Evolutionary conservation across 129 eudicot genomes (phyloP).

Genomic region (Kitagawia praeruptora): DNA sequence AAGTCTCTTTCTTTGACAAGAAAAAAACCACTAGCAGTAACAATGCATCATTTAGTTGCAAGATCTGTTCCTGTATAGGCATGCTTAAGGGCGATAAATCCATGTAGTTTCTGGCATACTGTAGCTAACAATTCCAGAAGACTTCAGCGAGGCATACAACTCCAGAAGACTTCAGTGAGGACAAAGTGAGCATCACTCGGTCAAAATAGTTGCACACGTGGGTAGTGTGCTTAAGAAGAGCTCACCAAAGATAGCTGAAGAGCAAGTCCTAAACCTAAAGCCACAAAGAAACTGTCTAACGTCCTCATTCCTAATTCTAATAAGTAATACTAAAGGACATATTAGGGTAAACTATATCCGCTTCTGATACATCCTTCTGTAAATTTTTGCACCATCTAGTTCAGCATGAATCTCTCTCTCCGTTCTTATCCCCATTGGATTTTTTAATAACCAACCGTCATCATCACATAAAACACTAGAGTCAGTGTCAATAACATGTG

Average conservation of each 20-base stretch:
- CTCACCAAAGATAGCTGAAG: neutral
- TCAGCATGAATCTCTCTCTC: slow-evolving; percentile 96
- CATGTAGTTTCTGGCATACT: neutral
- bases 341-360: slow-evolving; percentile 9
- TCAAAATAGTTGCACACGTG: neutral
- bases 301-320: too few species aligned
- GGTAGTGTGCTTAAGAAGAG: neutral
- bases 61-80: neutral
- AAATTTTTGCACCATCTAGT: slow-evolving; percentile 75
- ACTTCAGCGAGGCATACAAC: neutral
- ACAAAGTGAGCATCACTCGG: neutral
- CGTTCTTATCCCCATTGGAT: slow-evolving; percentile 91
- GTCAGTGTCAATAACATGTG: slow-evolving; percentile 31
- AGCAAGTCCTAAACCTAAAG: neutral
- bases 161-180: neutral
- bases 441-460: slow-evolving; percentile 74
- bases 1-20: too few species aligned
- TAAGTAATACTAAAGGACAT: neutral
- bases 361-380: slow-evolving; percentile 76
- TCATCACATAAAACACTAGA: slow-evolving; percentile 29
- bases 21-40: too few species aligned
- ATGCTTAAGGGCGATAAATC: neutral
- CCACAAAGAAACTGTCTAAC: neutral
- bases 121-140: neutral
- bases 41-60: too few species aligned